Percentiles rank a stretch among this genome's conserved stretches.
phyloP scores from a whole-genome alignment of 139 green algal species.

The Pseudopediastrum boryanum region DNA sequence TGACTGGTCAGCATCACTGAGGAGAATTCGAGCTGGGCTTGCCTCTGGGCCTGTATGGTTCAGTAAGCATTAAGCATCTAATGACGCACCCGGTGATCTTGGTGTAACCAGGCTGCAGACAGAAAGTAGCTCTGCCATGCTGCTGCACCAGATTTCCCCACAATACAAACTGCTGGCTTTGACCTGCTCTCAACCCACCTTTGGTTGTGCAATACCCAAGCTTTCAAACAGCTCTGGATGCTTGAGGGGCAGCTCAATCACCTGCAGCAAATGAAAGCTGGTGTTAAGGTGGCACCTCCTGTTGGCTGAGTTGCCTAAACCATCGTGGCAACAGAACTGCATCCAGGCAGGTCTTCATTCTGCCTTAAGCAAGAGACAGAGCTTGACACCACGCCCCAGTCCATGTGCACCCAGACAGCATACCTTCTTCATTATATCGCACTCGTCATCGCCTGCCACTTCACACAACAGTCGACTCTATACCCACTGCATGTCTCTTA shows the following conservation, averaged over 20 bases:
- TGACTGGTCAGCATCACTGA: not conserved
- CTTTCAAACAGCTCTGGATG: slow-evolving; percentile 99
- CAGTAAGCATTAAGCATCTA: too few species aligned
- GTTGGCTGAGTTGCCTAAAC: not conserved
- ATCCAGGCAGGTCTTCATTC: not conserved
- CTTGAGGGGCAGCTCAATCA: slow-evolving; percentile 99
- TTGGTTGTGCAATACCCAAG: slow-evolving; percentile 98
- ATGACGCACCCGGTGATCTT: too few species aligned
- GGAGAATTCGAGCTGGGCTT: not conserved
- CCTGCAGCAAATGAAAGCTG: slow-evolving; percentile 53
- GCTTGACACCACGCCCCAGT: not conserved
- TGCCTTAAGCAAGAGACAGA: not conserved
- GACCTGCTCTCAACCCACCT: slow-evolving; percentile 56
- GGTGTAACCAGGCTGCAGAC: too few species aligned
- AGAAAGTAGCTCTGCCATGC: too few species aligned
- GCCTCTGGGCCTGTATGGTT: too few species aligned
- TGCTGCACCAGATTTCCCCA: too few species aligned
- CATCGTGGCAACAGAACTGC: not conserved
- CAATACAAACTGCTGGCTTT: not conserved
- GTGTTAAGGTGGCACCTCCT: not conserved
- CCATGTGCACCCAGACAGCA: slow-evolving; percentile 2
- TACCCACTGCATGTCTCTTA: too few species aligned
- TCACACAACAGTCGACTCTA: too few species aligned
- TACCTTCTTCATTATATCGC: not conserved
- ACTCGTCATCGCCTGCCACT: too few species aligned